phyloP scores from a whole-genome alignment of 2,329 filamentous ascomycete genomes.

The Ustulina deusta region DNA sequence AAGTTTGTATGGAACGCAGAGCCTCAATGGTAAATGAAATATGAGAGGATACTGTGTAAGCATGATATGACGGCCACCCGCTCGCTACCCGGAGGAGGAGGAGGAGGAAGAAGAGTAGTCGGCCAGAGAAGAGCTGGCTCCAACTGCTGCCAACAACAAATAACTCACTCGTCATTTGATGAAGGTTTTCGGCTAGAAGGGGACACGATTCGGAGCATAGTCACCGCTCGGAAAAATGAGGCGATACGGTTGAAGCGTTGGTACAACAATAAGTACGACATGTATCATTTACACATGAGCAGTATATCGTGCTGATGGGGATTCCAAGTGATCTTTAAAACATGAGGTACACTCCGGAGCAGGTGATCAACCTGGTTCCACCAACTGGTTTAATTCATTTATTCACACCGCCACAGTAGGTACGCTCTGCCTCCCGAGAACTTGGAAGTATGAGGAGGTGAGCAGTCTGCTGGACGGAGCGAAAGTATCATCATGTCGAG shows the following conservation, averaged over 20 bases:
- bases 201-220: background rate
- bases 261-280: too few relatives aligned
- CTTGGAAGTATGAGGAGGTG: too few relatives aligned
- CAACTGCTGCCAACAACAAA: slow-evolving; percentile 16
- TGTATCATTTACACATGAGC: too few relatives aligned
- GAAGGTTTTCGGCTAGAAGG: background rate
- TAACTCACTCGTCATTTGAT: slow-evolving; percentile 3
- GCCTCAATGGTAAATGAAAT: background rate
- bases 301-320: background rate
- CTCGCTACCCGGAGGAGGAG: background rate
- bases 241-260: background rate
- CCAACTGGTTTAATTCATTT: too few relatives aligned
- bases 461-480: too few relatives aligned
- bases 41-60: slow-evolving; percentile 7
- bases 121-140: background rate
- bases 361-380: too few relatives aligned
- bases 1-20: background rate
- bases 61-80: background rate
- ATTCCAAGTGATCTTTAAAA: too few relatives aligned
- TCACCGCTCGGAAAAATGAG: slow-evolving; percentile 7
- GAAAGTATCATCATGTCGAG: too few relatives aligned
- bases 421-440: too few relatives aligned
- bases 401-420: too few relatives aligned
- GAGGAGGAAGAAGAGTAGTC: background rate
- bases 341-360: too few relatives aligned